Evolutionary conservation across 2,329 filamentous ascomycete genomes (phyloP).

Genomic region (Pseudogymnoascus sp.): DNA sequence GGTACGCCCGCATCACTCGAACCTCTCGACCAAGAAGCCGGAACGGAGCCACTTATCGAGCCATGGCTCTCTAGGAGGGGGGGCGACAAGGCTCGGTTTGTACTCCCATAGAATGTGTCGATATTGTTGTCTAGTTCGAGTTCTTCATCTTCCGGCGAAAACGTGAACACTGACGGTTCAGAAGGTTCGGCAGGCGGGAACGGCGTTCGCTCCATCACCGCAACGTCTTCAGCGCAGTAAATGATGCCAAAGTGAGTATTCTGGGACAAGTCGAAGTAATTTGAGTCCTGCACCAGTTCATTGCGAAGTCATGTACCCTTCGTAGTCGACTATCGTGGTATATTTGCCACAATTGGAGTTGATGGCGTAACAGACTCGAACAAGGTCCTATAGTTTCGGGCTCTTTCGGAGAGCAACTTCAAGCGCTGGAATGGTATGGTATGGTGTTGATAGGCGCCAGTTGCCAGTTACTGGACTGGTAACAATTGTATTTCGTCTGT

Average conservation of each 20-base stretch:
- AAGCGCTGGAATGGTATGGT: not conserved
- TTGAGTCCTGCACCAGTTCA: not conserved
- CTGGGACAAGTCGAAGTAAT: not conserved
- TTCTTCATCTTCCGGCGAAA: not conserved
- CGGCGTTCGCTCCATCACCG: conserved; percentile 6
- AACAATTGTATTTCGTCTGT: not conserved
- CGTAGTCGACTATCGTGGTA: not conserved
- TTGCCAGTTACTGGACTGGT: not conserved
- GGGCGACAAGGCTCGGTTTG: conserved; percentile 20
- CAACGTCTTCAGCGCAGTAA: not conserved
- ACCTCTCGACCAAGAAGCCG: conserved; percentile 34
- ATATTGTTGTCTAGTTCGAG: not conserved
- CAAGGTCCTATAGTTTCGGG: not conserved
- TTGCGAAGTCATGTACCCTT: not conserved
- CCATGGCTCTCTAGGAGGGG: conserved; percentile 22
- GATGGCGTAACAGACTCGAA: conserved; percentile 4
- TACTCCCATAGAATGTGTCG: conserved; percentile 12
- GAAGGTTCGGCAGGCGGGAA: conserved; percentile 3
- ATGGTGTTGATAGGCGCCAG: not conserved
- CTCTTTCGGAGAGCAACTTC: not conserved
- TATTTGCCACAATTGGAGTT: conserved; percentile 4
- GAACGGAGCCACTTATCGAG: conserved; percentile 22
- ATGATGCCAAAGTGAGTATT: not conserved
- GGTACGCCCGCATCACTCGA: conserved; percentile 29
- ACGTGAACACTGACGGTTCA: conserved; percentile 5